Evolutionary conservation across 1,139 yeast species (phyloP).

Genomic region (Chernovozyma aurita): DNA sequence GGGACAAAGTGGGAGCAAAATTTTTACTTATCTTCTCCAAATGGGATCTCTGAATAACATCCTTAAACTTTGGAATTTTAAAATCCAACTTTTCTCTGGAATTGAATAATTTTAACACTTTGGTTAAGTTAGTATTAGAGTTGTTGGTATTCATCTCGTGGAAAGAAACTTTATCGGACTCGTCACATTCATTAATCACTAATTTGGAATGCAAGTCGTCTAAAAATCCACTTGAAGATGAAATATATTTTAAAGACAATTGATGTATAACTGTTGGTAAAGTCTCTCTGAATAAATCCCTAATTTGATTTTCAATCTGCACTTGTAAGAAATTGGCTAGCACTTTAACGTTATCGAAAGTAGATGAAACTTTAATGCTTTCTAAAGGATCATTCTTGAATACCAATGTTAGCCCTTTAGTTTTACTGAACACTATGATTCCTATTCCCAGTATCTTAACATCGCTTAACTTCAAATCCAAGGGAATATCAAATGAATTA

Average conservation of each 20-base stretch:
- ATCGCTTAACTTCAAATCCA: slow-evolving; percentile 70
- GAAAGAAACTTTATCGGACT: slow-evolving; percentile 22
- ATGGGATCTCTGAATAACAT: slow-evolving; percentile 53
- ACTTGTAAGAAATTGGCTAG: slow-evolving; percentile 76
- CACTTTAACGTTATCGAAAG: slow-evolving; percentile 81
- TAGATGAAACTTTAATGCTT: slow-evolving; percentile 73
- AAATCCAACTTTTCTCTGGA: slow-evolving; percentile 77
- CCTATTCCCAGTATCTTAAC: slow-evolving; percentile 77
- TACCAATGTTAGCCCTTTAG: slow-evolving; percentile 80
- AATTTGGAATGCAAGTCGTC: slow-evolving; percentile 27
- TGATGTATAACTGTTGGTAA: slow-evolving; percentile 78
- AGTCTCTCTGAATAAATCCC: slow-evolving; percentile 78
- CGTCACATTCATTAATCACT: slow-evolving; percentile 22
- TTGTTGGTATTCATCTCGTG: slow-evolving; percentile 7
- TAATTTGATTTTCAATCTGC: slow-evolving; percentile 76
- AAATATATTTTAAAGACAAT: slow-evolving; percentile 62
- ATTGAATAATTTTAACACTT: slow-evolving; percentile 65
- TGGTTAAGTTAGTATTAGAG: slow-evolving; percentile 47
- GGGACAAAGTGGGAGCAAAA: slow-evolving; percentile 33
- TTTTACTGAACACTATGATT: slow-evolving; percentile 74
- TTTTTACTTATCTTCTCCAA: slow-evolving; percentile 38
- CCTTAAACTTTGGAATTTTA: slow-evolving; percentile 54
- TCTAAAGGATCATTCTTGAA: slow-evolving; percentile 88
- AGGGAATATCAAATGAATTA: slow-evolving; percentile 71
- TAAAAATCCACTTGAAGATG: slow-evolving; percentile 25